Conservation (phyloP, 2,329 filamentous ascomycete species). For the Cladosporium austrohemisphaericum region DNA sequence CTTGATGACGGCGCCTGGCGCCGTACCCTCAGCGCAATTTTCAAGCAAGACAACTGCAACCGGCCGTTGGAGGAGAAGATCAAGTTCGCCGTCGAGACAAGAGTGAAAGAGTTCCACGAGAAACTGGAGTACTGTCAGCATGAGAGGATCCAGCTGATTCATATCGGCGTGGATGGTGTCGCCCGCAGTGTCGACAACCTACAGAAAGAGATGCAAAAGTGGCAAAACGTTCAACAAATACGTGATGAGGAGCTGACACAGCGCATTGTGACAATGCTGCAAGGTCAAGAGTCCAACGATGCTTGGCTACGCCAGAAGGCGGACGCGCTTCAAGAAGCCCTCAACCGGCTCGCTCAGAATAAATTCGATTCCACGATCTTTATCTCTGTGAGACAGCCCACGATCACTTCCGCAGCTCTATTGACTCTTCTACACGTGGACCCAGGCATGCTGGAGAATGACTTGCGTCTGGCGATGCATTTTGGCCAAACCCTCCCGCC, state of each 20-base stretch:
- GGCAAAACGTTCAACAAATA: background rate
- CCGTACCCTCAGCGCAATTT: background rate
- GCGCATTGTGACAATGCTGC: background rate
- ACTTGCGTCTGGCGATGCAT: background rate
- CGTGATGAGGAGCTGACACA: background rate
- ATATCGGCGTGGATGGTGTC: conserved; percentile 4
- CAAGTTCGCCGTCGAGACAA: conserved; percentile 8
- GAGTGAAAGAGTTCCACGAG: conserved; percentile 5
- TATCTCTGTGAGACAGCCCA: background rate
- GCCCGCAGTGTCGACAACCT: background rate
- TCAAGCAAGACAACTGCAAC: conserved; percentile 6
- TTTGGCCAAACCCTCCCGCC: background rate
- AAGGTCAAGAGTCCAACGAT: background rate
- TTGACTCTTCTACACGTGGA: background rate
- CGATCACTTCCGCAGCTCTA: background rate
- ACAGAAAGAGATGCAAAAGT: background rate
- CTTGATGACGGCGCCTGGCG: conserved; percentile 5
- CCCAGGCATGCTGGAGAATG: background rate
- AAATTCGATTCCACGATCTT: background rate
- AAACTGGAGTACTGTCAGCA: conserved; percentile 5
- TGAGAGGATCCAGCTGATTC: background rate
- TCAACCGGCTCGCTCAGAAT: background rate
- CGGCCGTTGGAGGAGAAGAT: conserved; percentile 3
- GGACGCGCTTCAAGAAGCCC: background rate
- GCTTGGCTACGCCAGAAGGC: background rate